Evolutionary conservation across 768 basidiomycete species (phyloP), one percentile per base, ranked within the genome.

Genomic region (Obba rivulosa): DNA sequence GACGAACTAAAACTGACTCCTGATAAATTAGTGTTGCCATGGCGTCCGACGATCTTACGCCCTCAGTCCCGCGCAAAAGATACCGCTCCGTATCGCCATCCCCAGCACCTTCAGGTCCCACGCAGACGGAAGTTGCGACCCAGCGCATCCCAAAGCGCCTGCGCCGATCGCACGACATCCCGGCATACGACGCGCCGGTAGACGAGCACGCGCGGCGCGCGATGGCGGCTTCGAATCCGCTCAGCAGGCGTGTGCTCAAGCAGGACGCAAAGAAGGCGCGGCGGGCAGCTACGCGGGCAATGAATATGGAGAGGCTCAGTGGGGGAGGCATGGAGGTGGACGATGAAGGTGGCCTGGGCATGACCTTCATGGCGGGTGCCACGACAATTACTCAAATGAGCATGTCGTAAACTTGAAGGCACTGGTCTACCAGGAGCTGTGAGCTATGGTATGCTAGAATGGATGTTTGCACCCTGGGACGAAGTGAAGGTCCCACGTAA

Each of bases 201-300:
- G 75, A 78, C 34, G 65, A 64, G 7, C 67, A 79, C 50, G 74
- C 75, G 22, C 42, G 47, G 24, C 49, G 52, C n/a, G 66, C 63
- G 50, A 78, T 81, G 75, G 74, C 73, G 11, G 59, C 61, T 50
- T 68, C 75, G 47, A 85, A 85, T 60, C 83, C 85, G 13, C 54
- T 88, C 52, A 79, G 72, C 47, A 67, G 85, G 51, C 74, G 70
- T 57, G 67, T 72, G 54, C 55, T 87, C 57, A 87, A 86, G 68
- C 75, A 68, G 59, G 83, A 81, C 39, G 76, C 78, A 41, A 88
- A 86, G 69, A 69, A 71, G 55, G 78, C 76, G 34, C 71, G 79
- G 57, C 80, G 79, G 61, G 74, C 76, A 4, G 74, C 71, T 35
- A 70, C 69, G 31, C 64, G 66, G 45, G 57, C 42, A 13, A 40